Evolutionary conservation across 2,329 filamentous ascomycete species (phyloP), one percentile per base, ranked within the genome.

Genomic region (Pyricularia sp.): DNA sequence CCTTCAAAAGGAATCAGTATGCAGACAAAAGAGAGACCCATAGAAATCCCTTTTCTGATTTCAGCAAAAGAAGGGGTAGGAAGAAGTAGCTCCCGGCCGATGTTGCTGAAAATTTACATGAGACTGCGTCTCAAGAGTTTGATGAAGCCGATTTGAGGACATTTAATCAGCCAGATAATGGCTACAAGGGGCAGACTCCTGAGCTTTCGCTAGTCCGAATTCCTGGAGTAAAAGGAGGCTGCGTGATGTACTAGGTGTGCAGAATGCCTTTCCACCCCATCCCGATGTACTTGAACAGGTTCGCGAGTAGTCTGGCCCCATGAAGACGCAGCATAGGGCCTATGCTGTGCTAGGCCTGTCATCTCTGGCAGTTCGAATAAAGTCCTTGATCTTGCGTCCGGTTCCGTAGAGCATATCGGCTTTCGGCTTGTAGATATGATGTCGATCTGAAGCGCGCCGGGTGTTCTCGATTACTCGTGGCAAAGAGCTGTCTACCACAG

Each of bases 401-500:
- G 66, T 33, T 58, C 66, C 66, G 26, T 68, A 33, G 12, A 68
- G 28, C 7, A 68, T 14, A 31, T 61, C 58, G 12, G n/a, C 12
- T 31, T 42, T 68, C 28, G 10, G 50, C 66, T 30, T 59, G 14
- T 14, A 58, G 3, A 25, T 30, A 30, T 63, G 58, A 12, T 59
- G n/a, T n/a, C 55, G 17, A 10, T 68, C 66, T 17, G 66, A 30
- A 14, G 66, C 55, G 20, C 66, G 55, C 12, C 58, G 59, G n/a
- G 55, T 25, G 55, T 68, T 68, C 55, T 64, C 55, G 26, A 68
- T 64, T 10, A 68, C 66, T 4, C 66, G 28, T 4, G 66, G 66
- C 3, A 68, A 33, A 9, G 66, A 61, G 66, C 26, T 42, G n/a
- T 10, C 28, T 25, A 68, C 9, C 28, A 68, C 14, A 9, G 17